Evolutionary conservation across 345 rosid species (phyloP).

Genomic region (Mallotus nudiflorus): DNA sequence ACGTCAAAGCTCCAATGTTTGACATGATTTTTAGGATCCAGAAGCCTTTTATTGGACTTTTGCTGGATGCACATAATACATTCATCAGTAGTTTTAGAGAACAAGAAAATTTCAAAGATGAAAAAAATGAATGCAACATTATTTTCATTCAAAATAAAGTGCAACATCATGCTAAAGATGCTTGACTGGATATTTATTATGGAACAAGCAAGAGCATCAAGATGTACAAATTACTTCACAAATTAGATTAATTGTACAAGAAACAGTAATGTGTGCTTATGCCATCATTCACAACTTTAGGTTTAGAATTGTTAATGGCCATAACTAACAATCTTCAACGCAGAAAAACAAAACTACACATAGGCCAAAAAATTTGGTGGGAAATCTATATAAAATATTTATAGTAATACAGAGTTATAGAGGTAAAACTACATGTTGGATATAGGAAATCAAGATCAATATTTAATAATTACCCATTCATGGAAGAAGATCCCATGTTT

Average conservation of each 20-base stretch:
- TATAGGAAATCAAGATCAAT: not conserved
- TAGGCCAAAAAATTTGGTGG: not conserved
- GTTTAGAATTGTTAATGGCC: not conserved
- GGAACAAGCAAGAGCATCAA: not conserved
- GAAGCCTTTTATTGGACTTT: slow-evolving; percentile 23
- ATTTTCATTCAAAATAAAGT: not conserved
- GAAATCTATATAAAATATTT: not conserved
- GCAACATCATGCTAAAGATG: not conserved
- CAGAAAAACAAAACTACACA: not conserved
- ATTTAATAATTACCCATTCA: slow-evolving; percentile 28
- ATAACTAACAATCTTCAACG: not conserved
- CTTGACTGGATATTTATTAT: not conserved
- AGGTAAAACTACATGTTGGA: not conserved
- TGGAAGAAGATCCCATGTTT: slow-evolving; percentile 22
- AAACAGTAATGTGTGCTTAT: not conserved
- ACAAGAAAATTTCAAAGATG: no score
- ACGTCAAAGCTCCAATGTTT: slow-evolving; percentile 19
- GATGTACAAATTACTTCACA: not conserved
- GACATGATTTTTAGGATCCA: slow-evolving; percentile 18
- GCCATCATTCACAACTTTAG: not conserved
- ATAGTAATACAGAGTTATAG: not conserved
- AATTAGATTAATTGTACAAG: not conserved
- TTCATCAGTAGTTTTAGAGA: slow-evolving; percentile 9
- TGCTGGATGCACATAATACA: slow-evolving; percentile 31
- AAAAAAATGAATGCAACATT: not conserved